phyloP scores from a whole-genome alignment of 306 rosid species.

The Psophocarpus tetragonolobus region DNA sequence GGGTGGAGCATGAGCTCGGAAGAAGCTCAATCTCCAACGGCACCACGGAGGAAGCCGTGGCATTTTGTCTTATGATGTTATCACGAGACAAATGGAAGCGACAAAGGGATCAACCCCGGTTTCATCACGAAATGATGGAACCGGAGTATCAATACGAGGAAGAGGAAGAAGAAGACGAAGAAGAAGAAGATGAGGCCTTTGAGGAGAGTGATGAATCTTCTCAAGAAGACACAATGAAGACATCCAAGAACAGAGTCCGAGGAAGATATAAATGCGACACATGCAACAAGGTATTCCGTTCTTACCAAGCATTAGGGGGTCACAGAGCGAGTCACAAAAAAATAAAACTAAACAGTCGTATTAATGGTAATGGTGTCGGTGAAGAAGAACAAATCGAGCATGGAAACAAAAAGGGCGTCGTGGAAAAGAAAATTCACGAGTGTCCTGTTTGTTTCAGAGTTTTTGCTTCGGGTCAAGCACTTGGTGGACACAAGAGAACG shows the following conservation, averaged over 20 bases:
- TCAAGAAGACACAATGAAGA: conserved; percentile 55
- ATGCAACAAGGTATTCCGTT: conserved; percentile 73
- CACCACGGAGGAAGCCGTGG: conserved; percentile 82
- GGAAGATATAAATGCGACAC: conserved; percentile 85
- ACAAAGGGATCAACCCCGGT: neutral
- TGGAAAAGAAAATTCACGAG: conserved; percentile 65
- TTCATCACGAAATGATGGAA: neutral
- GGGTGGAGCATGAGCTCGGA: conserved; percentile 52
- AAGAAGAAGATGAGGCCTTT: conserved; percentile 35
- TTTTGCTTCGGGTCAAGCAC: conserved; percentile 94
- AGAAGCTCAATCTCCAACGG: conserved; percentile 76
- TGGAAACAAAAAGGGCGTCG: neutral
- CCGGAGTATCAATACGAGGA: neutral
- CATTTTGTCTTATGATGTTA: conserved; percentile 86
- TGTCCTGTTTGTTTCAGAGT: conserved; percentile 91
- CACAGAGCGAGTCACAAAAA: conserved; percentile 97
- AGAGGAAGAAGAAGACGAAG: conserved; percentile 25
- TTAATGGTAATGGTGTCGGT: too few species aligned
- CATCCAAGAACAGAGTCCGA: conserved; percentile 32
- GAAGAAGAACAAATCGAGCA: neutral
- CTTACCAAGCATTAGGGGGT: conserved; percentile 93
- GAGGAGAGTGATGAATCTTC: conserved; percentile 63
- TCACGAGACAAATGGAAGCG: conserved; percentile 82
- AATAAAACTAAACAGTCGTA: conserved; percentile 39
- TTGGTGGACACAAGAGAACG: conserved; percentile 96